Percentiles rank a stretch among this genome's conserved stretches.
Evolutionary conservation across 2,329 filamentous ascomycete genomes (phyloP).

Genomic region (Colletotrichum navitas): DNA sequence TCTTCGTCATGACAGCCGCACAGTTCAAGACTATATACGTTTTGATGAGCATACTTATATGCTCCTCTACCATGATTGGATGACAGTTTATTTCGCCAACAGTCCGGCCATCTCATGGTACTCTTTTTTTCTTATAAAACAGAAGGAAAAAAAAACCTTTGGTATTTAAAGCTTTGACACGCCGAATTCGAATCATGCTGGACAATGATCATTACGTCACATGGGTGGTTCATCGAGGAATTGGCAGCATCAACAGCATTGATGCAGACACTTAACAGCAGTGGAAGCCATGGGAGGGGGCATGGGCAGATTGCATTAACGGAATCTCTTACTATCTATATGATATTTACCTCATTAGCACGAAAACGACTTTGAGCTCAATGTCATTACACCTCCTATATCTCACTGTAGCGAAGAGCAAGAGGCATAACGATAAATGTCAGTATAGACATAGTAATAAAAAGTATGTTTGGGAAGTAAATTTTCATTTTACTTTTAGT

Average conservation of each 20-base stretch:
- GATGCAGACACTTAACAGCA: slow-evolving; percentile 1
- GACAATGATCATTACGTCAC: neutral
- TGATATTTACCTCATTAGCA: neutral
- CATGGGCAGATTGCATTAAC: slow-evolving; percentile 19
- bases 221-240: neutral
- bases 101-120: slow-evolving; percentile 1
- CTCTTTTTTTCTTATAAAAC: neutral
- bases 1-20: slow-evolving; percentile 1
- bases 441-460: no score
- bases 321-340: slow-evolving; percentile 10
- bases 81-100: slow-evolving; percentile 14
- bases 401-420: neutral
- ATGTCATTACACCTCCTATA: neutral
- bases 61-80: slow-evolving; percentile 2
- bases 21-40: slow-evolving; percentile 20
- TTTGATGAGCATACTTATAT: neutral
- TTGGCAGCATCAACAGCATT: slow-evolving; percentile 1
- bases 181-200: neutral
- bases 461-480: no score
- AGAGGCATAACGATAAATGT: no score
- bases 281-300: slow-evolving; percentile 5
- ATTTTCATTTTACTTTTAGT: no score
- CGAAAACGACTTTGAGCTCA: neutral
- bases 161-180: neutral
- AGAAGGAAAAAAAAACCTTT: neutral